Base-by-base conservation (phyloP, 78 protist genomes). In the Dictyostelium citrinum region DNA sequence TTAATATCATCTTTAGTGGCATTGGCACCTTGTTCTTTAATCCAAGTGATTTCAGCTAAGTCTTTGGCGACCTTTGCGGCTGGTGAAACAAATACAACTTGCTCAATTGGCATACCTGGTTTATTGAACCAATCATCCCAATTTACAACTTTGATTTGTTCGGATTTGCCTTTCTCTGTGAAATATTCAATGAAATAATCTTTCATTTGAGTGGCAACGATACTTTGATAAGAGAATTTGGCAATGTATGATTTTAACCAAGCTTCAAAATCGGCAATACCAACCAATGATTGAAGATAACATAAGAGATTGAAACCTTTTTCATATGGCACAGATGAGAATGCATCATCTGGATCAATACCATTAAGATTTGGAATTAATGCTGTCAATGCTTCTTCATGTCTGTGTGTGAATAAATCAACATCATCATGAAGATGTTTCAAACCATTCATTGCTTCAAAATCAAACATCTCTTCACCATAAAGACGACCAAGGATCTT, bases 331-430 rank as follows among this genome's bases (percentile, higher is more conserved):
- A 97, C 96, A 0, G 97, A 93, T 35, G 83, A 51, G 90, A 97
- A 97, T 6, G 96, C 95, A 79, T 97, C 98, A 70, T 97, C 98
- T 70, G 98, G 98, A 60, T 95, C 96, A 70, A 93, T 86, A 55
- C 96, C 96, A 41, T 81, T 74, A 17, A 91, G 72, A 37, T 83
- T 45, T 24, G 84, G 96, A 49, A 58, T 79, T 33, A 97, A 92
- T 43, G 95, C 94, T 31, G 98, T 97, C 55, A 90, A 68, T 11
- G 2, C 35, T 3, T 12, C 16, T 20, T 85, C 84, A 61, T 51
- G 20, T 22, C 6, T 39, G 17, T 45, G 51, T 22, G 91, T 96
- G n/a, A 88, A 92, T 31, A 4, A 51, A 8, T 90, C 90, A 41
- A 97, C 67, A 24, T 84, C 81, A 39, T 93, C 97, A 8, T 80